A percentile compares a stretch with the other conserved stretches of the same genome.
Evolutionary conservation across 2,329 filamentous ascomycete species (phyloP).

Genomic region (Ophiocordyceps camponoti-floridani): DNA sequence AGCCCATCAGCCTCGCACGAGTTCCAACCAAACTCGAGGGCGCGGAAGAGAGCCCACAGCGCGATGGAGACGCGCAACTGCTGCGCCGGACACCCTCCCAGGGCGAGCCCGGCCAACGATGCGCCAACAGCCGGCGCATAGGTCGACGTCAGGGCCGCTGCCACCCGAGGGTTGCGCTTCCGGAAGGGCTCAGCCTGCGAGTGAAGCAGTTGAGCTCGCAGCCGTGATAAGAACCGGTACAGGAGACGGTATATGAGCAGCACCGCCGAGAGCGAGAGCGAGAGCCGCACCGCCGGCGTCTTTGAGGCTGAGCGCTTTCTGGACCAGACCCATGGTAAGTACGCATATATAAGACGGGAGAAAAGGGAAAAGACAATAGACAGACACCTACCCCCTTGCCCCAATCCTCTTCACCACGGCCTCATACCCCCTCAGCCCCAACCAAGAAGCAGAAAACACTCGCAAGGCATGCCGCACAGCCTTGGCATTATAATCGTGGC

Average conservation of each 20-base stretch:
- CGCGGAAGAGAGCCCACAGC: constrained; percentile 65
- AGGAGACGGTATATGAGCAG: constrained; percentile 78
- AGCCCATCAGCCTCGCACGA: constrained; percentile 56
- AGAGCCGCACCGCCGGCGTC: constrained; percentile 57
- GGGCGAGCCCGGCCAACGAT: constrained; percentile 64
- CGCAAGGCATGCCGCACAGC: constrained; percentile 54
- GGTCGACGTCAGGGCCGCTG: constrained; percentile 58
- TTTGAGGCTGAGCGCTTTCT: constrained; percentile 38
- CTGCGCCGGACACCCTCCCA: constrained; percentile 53
- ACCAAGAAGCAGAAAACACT: constrained; percentile 46
- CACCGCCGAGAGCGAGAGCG: constrained; percentile 67
- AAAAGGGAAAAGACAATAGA: neutral
- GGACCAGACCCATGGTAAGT: constrained; percentile 4
- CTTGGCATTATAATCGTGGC: constrained; percentile 51
- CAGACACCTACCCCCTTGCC: constrained; percentile 24
- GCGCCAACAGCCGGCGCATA: constrained; percentile 84
- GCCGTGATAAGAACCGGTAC: constrained; percentile 70
- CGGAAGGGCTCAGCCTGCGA: constrained; percentile 70
- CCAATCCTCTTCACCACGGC: constrained; percentile 29
- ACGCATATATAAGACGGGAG: neutral
- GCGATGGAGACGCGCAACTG: constrained; percentile 60
- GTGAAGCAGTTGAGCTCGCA: constrained; percentile 63
- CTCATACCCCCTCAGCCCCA: constrained; percentile 46
- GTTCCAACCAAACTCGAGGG: constrained; percentile 78
- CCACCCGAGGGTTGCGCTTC: constrained; percentile 60